Percentiles rank a stretch among this genome's conserved stretches.
phyloP scores from a whole-genome alignment of 495 filamentous ascomycete species.

The Durotheca rogersii region DNA sequence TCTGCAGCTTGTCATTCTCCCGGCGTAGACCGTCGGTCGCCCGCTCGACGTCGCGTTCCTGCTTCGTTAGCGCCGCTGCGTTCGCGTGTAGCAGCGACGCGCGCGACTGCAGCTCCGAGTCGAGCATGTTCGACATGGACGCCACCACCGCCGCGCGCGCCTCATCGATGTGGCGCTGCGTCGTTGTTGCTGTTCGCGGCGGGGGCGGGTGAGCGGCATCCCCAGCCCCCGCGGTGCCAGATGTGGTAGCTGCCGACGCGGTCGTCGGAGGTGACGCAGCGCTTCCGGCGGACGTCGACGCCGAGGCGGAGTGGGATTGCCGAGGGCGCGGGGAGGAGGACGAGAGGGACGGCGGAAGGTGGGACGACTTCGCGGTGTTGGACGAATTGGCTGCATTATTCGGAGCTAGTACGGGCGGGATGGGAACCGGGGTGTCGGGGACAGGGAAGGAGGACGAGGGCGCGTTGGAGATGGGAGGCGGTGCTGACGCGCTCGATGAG shows the following conservation, averaged over 20 bases:
- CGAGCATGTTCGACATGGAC: constrained; percentile 73
- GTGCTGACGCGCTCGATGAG: constrained; percentile 12
- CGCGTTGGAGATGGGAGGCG: constrained; percentile 9
- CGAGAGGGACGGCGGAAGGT: constrained; percentile 11
- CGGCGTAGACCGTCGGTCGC: constrained; percentile 65
- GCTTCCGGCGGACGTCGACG: constrained; percentile 12
- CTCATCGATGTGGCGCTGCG: constrained; percentile 56
- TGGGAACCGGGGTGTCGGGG: constrained; percentile 6
- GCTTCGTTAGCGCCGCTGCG: constrained; percentile 63
- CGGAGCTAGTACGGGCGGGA: constrained; percentile 7
- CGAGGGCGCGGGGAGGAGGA: constrained; percentile 16
- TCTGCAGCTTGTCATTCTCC: constrained; percentile 70
- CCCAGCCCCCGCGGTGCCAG: constrained; percentile 11
- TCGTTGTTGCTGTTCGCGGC: constrained; percentile 33
- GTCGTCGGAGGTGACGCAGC: constrained; percentile 21
- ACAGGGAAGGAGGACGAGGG: constrained; percentile 7
- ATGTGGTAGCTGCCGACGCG: constrained; percentile 9
- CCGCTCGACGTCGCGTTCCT: constrained; percentile 67
- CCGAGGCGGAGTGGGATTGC: constrained; percentile 20
- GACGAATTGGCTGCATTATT: constrained; percentile 13
- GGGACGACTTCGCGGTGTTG: constrained; percentile 5
- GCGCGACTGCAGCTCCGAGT: constrained; percentile 69
- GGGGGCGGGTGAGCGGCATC: constrained; percentile 27
- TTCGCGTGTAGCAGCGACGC: constrained; percentile 76
- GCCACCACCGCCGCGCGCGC: constrained; percentile 75